Percentiles rank a stretch among this genome's conserved stretches.
Conservation (phyloP, 768 basidiomycete species). For the Gymnopilus junonius region DNA sequence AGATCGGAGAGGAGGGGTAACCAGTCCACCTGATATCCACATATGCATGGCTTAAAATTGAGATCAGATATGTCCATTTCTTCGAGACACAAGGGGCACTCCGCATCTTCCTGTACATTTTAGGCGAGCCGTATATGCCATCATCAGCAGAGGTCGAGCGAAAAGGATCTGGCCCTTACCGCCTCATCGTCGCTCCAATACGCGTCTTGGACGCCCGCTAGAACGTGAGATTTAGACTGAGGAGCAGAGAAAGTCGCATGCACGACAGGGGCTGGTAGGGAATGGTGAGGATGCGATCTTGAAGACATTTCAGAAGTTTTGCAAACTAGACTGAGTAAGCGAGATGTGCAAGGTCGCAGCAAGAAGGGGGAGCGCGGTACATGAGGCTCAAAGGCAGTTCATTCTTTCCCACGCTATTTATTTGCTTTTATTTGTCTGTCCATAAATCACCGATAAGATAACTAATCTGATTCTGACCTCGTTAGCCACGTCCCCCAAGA, state of each 20-base stretch:
- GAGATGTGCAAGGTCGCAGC: constrained; percentile 18
- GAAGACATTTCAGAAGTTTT: constrained; percentile 45
- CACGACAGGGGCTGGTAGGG: constrained; percentile 74
- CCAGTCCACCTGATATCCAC: constrained; percentile 87
- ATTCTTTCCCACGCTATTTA: constrained; percentile 34
- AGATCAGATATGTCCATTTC: constrained; percentile 99
- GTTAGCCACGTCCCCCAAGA: background rate
- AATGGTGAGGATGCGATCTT: constrained; percentile 61
- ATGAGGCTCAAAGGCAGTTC: constrained; percentile 30
- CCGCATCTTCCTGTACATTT: constrained; percentile 91
- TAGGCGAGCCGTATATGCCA: constrained; percentile 10
- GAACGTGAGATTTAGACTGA: constrained; percentile 84
- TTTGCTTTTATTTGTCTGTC: constrained; percentile 25
- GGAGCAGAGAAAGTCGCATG: constrained; percentile 72
- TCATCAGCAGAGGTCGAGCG: background rate
- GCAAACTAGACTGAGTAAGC: constrained; percentile 8
- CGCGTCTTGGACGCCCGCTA: constrained; percentile 94
- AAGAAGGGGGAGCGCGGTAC: constrained; percentile 27
- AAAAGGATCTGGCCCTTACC: constrained; percentile 43
- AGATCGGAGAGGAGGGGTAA: constrained; percentile 1
- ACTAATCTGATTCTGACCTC: background rate
- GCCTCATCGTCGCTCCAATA: constrained; percentile 95
- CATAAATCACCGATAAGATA: constrained; percentile 22
- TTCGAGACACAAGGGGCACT: constrained; percentile 97
- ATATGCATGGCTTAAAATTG: constrained; percentile 98